Conservation (phyloP, 164 flowering plant genomes). For the Vitis vinifera region ASM3070453v1 NC_081816.1:9976001-9976500, state of each 20-base stretch:
- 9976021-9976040: conserved; percentile 90
- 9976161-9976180: conserved; percentile 88
- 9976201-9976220: conserved; percentile 92
- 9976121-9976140: too few relatives aligned
- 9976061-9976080: background rate
- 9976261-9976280: conserved; percentile 95
- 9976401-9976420: conserved; percentile 70
- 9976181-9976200: conserved; percentile 94
- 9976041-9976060: conserved; percentile 60
- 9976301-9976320: background rate
- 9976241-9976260: conserved; percentile 88
- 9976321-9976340: background rate
- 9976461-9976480: conserved; percentile 97
- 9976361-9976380: background rate
- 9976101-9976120: background rate
- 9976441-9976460: conserved; percentile 89
- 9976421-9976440: conserved; percentile 93
- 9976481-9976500: conserved; percentile 92
- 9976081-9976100: background rate
- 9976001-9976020: conserved; percentile 93
- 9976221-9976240: conserved; percentile 98
- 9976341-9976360: background rate
- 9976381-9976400: background rate
- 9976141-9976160: background rate
- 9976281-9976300: conserved; percentile 26